A percentile compares a stretch with the other conserved stretches of the same genome.
Conservation (phyloP, 73 alveolate species). For the Loxodes magnus region DNA sequence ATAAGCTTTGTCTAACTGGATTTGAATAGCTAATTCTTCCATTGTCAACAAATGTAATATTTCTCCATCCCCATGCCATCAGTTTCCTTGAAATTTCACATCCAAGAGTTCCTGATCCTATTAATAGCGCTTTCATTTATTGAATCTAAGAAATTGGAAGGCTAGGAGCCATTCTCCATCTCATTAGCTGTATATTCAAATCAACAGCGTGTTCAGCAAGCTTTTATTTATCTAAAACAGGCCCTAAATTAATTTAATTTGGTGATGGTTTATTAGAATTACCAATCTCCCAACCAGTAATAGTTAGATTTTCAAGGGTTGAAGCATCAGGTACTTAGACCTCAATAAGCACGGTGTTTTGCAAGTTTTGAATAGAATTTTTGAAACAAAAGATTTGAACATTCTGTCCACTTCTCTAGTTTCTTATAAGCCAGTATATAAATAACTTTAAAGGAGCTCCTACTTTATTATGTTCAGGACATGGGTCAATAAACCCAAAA, state of each 20-base stretch:
- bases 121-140: constrained; percentile 53
- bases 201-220: constrained; percentile 89
- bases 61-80: constrained; percentile 93
- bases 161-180: constrained; percentile 95
- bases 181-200: constrained; percentile 90
- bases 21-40: constrained; percentile 90
- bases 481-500: constrained; percentile 9
- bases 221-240: constrained; percentile 51
- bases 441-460: constrained; percentile 2
- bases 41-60: constrained; percentile 89
- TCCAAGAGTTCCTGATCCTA: constrained; percentile 97
- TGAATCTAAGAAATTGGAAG: constrained; percentile 63
- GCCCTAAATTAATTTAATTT: constrained; percentile 42
- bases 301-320: background rate
- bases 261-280: constrained; percentile 10
- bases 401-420: background rate
- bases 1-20: constrained; percentile 94
- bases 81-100: constrained; percentile 85
- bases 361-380: constrained; percentile 24
- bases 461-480: background rate
- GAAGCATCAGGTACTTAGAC: constrained; percentile 18
- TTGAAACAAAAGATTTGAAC: constrained; percentile 2
- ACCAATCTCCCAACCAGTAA: constrained; percentile 7
- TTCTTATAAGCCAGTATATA: background rate
- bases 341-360: constrained; percentile 7